Percentiles rank a stretch among this genome's conserved stretches.
phyloP scores from a whole-genome alignment of 306 rosid genomes.

The Argentina anserina region DNA sequence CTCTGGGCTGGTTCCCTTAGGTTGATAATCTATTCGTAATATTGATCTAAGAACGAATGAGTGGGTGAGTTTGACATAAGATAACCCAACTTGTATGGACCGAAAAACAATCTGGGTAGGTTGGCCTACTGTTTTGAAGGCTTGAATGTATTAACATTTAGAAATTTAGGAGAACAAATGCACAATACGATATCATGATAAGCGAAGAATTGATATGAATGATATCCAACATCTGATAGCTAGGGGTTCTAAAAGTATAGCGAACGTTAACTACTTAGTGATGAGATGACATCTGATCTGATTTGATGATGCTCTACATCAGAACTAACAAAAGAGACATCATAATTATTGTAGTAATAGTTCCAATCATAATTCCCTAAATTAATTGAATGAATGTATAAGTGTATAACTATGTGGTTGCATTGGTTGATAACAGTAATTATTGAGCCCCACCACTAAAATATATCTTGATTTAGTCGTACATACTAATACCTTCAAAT shows the following conservation, averaged over 20 bases:
- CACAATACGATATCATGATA: too few species aligned
- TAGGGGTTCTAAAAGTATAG: neutral
- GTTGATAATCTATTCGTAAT: neutral
- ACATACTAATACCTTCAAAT: neutral
- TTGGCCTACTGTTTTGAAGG: neutral
- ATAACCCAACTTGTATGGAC: neutral
- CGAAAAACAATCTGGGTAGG: neutral
- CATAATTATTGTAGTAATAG: neutral
- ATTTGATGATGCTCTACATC: conserved; percentile 8
- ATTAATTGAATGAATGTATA: neutral
- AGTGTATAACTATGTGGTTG: neutral
- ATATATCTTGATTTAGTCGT: neutral
- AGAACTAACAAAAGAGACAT: neutral
- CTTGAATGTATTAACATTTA: too few species aligned
- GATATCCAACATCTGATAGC: neutral
- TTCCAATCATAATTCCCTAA: neutral
- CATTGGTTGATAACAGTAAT: neutral
- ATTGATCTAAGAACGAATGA: too few species aligned
- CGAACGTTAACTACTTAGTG: neutral
- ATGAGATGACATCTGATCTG: neutral
- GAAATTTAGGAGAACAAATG: too few species aligned
- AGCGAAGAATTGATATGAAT: neutral
- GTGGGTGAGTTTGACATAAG: neutral
- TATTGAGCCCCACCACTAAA: neutral
- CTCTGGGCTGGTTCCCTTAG: neutral